These are phyloP conservation scores for Panus rudis DNA, from an alignment of 768 basidiomycete species.

Conservation along the genomic window DNA sequence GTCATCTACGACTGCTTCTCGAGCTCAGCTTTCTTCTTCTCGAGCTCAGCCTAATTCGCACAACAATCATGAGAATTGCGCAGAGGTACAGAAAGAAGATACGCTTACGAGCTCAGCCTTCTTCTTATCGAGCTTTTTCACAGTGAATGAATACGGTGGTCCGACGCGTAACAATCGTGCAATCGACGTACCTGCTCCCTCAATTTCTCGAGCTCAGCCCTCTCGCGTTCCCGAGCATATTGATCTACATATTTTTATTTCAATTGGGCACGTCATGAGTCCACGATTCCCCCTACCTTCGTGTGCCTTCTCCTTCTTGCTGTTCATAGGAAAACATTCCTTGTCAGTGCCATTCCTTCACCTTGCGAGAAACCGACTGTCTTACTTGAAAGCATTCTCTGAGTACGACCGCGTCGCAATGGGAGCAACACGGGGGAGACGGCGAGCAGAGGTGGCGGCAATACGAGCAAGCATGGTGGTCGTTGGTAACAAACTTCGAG, in stretches of 20 bases:
- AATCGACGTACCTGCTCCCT: conserved; percentile 39
- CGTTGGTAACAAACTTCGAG: conserved; percentile 6
- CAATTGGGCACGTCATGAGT: neutral
- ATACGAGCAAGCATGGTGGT: conserved; percentile 38
- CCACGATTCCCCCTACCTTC: conserved; percentile 38
- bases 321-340: conserved; percentile 22
- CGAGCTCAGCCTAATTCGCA: conserved; percentile 25
- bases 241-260: conserved; percentile 45
- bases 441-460: conserved; percentile 28
- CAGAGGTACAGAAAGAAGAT: neutral
- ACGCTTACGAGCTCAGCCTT: conserved; percentile 25
- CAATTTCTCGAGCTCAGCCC: conserved; percentile 52
- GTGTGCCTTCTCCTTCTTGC: conserved; percentile 69
- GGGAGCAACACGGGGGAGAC: conserved; percentile 24
- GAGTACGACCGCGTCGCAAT: conserved; percentile 55
- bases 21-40: conserved; percentile 26
- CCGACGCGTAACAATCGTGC: neutral
- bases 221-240: conserved; percentile 54
- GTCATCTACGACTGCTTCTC: no score
- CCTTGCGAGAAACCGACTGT: neutral
- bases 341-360: conserved; percentile 1
- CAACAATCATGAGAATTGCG: neutral
- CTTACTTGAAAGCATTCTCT: conserved; percentile 57
- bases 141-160: neutral
- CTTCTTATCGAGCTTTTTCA: conserved; percentile 24